Evolutionary conservation across 495 filamentous ascomycete genomes (phyloP), one percentile per base, ranked within the genome.

Genomic region (Hyaloscypha hepaticicola): DNA sequence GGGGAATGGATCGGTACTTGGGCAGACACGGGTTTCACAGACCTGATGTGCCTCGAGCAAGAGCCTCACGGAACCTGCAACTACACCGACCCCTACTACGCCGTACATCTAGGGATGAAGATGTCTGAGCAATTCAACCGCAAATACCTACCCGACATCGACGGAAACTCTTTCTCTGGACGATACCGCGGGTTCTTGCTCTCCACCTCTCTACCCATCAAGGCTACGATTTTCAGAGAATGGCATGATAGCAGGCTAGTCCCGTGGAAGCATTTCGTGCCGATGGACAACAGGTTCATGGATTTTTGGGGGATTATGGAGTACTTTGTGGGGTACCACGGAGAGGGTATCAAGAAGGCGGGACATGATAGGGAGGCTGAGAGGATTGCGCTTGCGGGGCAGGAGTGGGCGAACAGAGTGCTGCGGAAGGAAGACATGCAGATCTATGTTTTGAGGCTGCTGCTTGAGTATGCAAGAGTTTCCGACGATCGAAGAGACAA

Each of bases 281-380:
- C 91, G 1, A 90, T 95, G 88, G 91, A 94, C 70, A 92, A 88
- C 70, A 82, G 87, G 16, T 93, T 88, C 65, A 79, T 85, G 38
- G 91, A 96, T 71, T 77, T 91, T 52, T 93, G 87, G 58, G 87
- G 85, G 2, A 82, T 95, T 14, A 85, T 95, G 82, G 86, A 90
- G 62, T 94, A 92, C 70, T 93, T 94, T 72, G 66, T 92, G 3
- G 90, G 90, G 14, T 80, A 77, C 51, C 73, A 76, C 5, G 73
- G 78, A 27, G 68, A 67, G 56, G 70, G 71, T 49, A 65, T 69
- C 28, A 70, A 69, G 7, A 70, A 77, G 7, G 64, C 72, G 16
- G 76, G 74, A 12, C 85, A 89, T 66, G 88, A 90, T 66, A 73
- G 74, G 1, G 80, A 79, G 51, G 90, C 86, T 0, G 77, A 83